A percentile compares a stretch with the other conserved stretches of the same genome.
These are phyloP conservation scores for Penicillium simplicissimum DNA, from an alignment of 495 filamentous ascomycete species.

Conservation along the genomic window DNA sequence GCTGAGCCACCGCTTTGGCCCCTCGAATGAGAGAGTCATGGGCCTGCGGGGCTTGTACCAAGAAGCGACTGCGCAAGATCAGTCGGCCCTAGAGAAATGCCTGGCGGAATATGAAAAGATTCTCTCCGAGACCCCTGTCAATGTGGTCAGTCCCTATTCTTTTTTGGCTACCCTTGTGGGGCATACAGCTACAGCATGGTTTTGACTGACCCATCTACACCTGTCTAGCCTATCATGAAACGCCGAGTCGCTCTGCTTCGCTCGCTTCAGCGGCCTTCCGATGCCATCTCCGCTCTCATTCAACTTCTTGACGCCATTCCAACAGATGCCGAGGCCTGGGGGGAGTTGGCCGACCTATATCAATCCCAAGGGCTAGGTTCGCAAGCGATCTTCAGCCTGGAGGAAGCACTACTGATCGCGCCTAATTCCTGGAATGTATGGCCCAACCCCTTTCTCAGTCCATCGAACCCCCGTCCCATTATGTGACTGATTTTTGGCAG, in stretches of 20 bases:
- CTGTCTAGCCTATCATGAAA: slow-evolving; percentile 74
- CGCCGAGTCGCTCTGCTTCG: slow-evolving; percentile 78
- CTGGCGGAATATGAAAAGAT: slow-evolving; percentile 75
- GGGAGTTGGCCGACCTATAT: slow-evolving; percentile 87
- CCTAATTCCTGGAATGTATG: slow-evolving; percentile 95
- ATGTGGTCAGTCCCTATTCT: slow-evolving; percentile 59
- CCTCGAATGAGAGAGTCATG: slow-evolving; percentile 78
- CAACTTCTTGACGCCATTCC: slow-evolving; percentile 78
- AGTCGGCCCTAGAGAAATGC: slow-evolving; percentile 62
- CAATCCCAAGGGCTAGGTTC: slow-evolving; percentile 69
- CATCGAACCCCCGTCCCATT: neutral
- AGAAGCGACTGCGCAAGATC: slow-evolving; percentile 74
- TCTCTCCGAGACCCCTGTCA: slow-evolving; percentile 72
- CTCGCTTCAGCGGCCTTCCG: slow-evolving; percentile 63
- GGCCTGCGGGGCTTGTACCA: slow-evolving; percentile 79
- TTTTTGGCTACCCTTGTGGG: neutral
- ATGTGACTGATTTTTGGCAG: slow-evolving; percentile 38
- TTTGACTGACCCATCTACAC: neutral
- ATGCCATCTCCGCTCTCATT: slow-evolving; percentile 73
- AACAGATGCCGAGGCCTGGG: slow-evolving; percentile 92
- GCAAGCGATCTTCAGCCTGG: slow-evolving; percentile 85
- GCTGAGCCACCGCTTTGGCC: slow-evolving; percentile 77
- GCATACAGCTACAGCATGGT: neutral
- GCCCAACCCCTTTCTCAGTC: slow-evolving; percentile 9
- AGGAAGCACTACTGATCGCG: slow-evolving; percentile 84